These are phyloP conservation scores for Ophiocordyceps camponoti-leonardi DNA, from an alignment of 2,329 filamentous ascomycete genomes.

Conservation along the genomic window DNA sequence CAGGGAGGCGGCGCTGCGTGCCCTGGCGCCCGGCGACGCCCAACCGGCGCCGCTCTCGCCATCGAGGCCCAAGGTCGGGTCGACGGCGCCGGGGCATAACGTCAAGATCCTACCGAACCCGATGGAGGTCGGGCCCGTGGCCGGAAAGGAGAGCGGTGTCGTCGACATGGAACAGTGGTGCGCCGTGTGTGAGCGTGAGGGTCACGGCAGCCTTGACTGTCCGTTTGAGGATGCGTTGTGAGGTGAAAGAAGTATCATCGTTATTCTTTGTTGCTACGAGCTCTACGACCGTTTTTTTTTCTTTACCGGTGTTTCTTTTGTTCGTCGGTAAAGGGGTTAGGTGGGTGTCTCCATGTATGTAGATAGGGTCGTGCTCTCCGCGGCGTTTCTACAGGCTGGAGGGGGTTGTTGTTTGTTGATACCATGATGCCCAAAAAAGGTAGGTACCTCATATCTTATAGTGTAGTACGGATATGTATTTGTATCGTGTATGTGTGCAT, in stretches of 20 bases:
- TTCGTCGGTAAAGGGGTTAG: too few species aligned
- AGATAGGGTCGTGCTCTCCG: too few species aligned
- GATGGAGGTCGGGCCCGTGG: constrained; percentile 50
- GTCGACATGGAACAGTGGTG: constrained; percentile 89
- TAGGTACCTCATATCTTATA: too few species aligned
- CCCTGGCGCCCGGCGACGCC: constrained; percentile 21
- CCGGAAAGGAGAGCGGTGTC: constrained; percentile 61
- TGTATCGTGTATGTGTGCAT: too few species aligned
- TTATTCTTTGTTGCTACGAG: neutral
- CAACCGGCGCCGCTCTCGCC: constrained; percentile 40
- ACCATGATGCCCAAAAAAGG: too few species aligned
- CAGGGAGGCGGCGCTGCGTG: constrained; percentile 22
- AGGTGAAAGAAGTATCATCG: neutral
- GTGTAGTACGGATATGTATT: too few species aligned
- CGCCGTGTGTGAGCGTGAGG: constrained; percentile 87
- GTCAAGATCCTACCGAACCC: constrained; percentile 39
- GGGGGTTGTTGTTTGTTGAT: too few species aligned
- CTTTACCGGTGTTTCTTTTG: constrained; percentile 4
- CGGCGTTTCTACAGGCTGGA: too few species aligned
- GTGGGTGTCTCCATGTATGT: too few species aligned
- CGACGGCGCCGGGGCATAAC: constrained; percentile 11
- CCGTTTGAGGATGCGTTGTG: constrained; percentile 73
- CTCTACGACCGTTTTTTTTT: constrained; percentile 1
- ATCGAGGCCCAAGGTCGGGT: constrained; percentile 25
- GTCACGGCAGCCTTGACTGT: constrained; percentile 90